phyloP scores from a whole-genome alignment of 257 asterid species.

The Petrea volubilis region DNA sequence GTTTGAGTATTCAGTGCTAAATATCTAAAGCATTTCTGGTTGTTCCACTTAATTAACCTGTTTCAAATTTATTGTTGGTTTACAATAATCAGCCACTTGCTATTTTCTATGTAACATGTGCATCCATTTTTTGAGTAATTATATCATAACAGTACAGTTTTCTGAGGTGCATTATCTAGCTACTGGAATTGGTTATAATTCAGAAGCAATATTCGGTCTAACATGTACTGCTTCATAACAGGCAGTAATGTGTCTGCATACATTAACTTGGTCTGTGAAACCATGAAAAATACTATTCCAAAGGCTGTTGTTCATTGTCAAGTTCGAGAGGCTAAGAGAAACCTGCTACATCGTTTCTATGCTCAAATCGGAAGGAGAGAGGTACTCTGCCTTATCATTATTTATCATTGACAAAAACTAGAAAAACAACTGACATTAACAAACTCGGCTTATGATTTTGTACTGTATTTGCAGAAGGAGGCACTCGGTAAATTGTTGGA shows the following conservation, averaged over 20 bases:
- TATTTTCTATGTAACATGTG: neutral
- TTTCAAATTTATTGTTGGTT: neutral
- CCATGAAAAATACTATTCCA: slow-evolving; percentile 78
- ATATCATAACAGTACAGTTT: neutral
- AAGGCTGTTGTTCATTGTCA: slow-evolving; percentile 99
- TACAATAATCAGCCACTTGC: neutral
- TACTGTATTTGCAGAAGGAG: slow-evolving; percentile 66
- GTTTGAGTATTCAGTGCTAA: neutral
- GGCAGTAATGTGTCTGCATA: slow-evolving; percentile 87
- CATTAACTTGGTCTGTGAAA: slow-evolving; percentile 80
- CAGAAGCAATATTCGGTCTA: neutral
- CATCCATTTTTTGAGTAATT: neutral
- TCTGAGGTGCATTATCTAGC: neutral
- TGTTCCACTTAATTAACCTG: neutral
- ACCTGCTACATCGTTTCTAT: slow-evolving; percentile 73
- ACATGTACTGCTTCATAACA: slow-evolving; percentile 31
- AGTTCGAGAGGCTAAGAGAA: slow-evolving; percentile 86
- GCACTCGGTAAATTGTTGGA: slow-evolving; percentile 92
- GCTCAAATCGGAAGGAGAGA: slow-evolving; percentile 90
- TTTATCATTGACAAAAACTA: neutral
- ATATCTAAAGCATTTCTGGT: neutral
- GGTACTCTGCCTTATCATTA: slow-evolving; percentile 43
- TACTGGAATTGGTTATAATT: neutral
- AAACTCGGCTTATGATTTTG: slow-evolving; percentile 1
- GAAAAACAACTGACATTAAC: neutral